Evolutionary conservation across 2,329 filamentous ascomycete genomes (phyloP), one percentile per base, ranked within the genome.

Genomic region (Claviceps monticola): DNA sequence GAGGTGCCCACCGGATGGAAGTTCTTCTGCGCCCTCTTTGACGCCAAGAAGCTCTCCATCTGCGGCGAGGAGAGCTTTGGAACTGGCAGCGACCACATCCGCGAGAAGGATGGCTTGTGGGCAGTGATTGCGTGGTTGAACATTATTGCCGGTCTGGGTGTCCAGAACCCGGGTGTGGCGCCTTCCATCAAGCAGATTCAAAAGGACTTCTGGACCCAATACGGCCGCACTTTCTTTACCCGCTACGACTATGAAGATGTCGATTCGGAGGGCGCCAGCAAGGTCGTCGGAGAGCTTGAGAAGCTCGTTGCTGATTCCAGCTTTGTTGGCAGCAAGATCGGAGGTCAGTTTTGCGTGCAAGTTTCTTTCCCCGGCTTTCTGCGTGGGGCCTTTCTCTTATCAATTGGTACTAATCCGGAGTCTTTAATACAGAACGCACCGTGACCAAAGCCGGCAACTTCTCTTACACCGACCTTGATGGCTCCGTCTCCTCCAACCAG

Each of bases 1-100:
- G 93, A 98, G 71, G 93, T 98, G 1, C 93, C 93, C 39, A 98
- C 93, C 1, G 93, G 93, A 62, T 98, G 93, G 93, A 96, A 96
- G 71, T 96, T 96, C 78, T 96, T 96, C 82, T 96, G 90, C 66
- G 88, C 89, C 61, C 79, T 96, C 53, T 95, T 96, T 63, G 90
- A 96, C 64, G 85, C 88, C 58, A 76, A 95, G 72, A 95, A 95
- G 78, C 84, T 96, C 65, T 95, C 93, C 64, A 98, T 98, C 67
- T 98, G 93, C 66, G 93, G 93, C 54, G 93, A 98, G 72, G 93
- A 98, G 78, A 93, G 86, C 58, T 98, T 98, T 68, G 93, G 93
- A 59, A 98, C 93, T 11, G 93, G 93, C 41, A 95, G 87, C 71
- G 96, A 98, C 75, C 93, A 98, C 71, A 95, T 98, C 65, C 88